Evolutionary conservation across 305 asterid genomes (phyloP).

Genomic region (Plantago lanceolata): DNA sequence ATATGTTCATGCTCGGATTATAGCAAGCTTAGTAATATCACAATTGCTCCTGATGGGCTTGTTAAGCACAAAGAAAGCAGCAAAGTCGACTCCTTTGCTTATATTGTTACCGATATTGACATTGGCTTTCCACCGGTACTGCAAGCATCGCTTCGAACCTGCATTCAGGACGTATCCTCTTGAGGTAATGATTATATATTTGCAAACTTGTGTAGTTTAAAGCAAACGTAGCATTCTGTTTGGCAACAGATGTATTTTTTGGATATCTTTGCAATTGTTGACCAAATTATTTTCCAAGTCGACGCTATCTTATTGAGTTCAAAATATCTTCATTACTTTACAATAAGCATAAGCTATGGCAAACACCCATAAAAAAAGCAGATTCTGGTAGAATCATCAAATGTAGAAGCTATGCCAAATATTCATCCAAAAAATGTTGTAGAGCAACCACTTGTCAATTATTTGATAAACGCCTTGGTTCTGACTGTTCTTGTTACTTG

Average conservation of each 20-base stretch:
- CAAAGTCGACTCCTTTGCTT: constrained; percentile 77
- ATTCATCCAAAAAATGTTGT: too few relatives aligned
- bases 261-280: too few relatives aligned
- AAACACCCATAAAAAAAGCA: too few relatives aligned
- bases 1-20: constrained; percentile 77
- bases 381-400: too few relatives aligned
- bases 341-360: too few relatives aligned
- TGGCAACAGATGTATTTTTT: neutral
- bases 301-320: too few relatives aligned
- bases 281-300: too few relatives aligned
- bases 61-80: constrained; percentile 81
- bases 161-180: constrained; percentile 89
- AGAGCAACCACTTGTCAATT: neutral
- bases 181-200: constrained; percentile 47
- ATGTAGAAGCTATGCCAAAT: too few relatives aligned
- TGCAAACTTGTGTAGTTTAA: neutral
- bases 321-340: too few relatives aligned
- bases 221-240: neutral
- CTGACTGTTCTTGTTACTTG: neutral
- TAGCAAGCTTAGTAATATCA: constrained; percentile 83
- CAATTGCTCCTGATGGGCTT: constrained; percentile 84
- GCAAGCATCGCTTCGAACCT: constrained; percentile 93
- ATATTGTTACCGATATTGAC: constrained; percentile 69
- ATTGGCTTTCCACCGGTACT: constrained; percentile 72
- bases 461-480: neutral